phyloP scores from a whole-genome alignment of 2,329 filamentous ascomycete species.

The Aureobasidium pullulans region DNA sequence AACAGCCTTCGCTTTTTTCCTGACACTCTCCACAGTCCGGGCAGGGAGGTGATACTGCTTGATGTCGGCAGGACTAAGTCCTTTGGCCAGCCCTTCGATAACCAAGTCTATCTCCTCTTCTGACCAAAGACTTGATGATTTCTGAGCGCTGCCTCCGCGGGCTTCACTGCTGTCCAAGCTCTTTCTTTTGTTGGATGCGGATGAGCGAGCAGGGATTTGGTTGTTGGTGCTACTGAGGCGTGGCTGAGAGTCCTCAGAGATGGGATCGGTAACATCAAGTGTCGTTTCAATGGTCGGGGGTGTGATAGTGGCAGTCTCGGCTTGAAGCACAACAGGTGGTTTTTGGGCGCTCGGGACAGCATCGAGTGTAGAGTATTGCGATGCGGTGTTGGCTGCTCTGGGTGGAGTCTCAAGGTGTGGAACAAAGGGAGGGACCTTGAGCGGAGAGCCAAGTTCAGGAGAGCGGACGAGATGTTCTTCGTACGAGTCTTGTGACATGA shows the following conservation, averaged over 20 bases:
- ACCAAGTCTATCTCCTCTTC: not conserved
- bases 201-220: not conserved
- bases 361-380: constrained; percentile 5
- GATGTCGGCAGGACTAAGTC: not conserved
- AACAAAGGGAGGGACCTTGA: not conserved
- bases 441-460: constrained; percentile 6
- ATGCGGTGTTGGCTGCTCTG: not conserved
- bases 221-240: not conserved
- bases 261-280: not conserved
- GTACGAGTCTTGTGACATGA: not conserved
- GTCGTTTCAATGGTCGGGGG: not conserved
- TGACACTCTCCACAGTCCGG: constrained; percentile 1
- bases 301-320: not conserved
- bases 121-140: not conserved
- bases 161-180: not conserved
- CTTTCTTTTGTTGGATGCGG: not conserved
- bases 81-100: not conserved
- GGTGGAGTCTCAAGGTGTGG: not conserved
- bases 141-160: not conserved
- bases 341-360: constrained; percentile 10
- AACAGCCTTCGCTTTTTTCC: not conserved
- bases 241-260: constrained; percentile 8
- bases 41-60: not conserved
- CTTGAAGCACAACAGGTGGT: not conserved
- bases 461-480: constrained; percentile 6